Evolutionary conservation across 116 monocot species (phyloP), one percentile per base, ranked within the genome.

Genomic region (Papilionanthe hybrid): DNA sequence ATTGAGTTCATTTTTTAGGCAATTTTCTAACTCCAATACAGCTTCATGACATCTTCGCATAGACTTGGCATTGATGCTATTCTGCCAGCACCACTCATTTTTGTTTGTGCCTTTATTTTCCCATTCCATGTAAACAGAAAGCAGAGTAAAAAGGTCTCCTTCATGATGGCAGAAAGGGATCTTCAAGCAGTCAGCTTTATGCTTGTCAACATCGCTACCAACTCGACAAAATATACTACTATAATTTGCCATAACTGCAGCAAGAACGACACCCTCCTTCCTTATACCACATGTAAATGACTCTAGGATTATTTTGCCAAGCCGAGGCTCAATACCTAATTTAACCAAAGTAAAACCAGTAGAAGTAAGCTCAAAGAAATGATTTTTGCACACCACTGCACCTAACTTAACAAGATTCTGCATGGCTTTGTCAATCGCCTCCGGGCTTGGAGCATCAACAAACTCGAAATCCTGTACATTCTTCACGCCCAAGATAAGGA

Each of bases 171-270:
- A 99, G 69, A 99, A 99, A 77, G 92, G 99, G 44, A 99, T 45
- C 82, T 86, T 99, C 57, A 92, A 90, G 55, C 95, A 86, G 75
- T 99, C 99, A 6, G 99, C 93, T 84, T 85, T 93, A 22, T 75
- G 83, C 75, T 99, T 99, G 6, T 92, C 88, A 32, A 90, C 90
- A 19, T 88, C 80, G 42, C 77, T 89, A 48, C 99, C 99, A 76
- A 99, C 90, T 75, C 95, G 87, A 67, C 99, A 99, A 77, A 99
- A 99, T 78, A 99, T 95, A 80, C 89, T 95, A 78, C 95, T 93
- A 74, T 89, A 76, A 86, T 95, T 95, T 75, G 99, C 85, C 95
- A 99, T 95, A 19, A 99, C 87, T 75, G 95, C 87, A 77, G 95
- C 95, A 85, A 99, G 92, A 63, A 99, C 88, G 6, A 99, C 42